A percentile compares a stretch with the other conserved stretches of the same genome.
phyloP scores from a whole-genome alignment of 495 filamentous ascomycete species.

The Neurospora sp. region DNA sequence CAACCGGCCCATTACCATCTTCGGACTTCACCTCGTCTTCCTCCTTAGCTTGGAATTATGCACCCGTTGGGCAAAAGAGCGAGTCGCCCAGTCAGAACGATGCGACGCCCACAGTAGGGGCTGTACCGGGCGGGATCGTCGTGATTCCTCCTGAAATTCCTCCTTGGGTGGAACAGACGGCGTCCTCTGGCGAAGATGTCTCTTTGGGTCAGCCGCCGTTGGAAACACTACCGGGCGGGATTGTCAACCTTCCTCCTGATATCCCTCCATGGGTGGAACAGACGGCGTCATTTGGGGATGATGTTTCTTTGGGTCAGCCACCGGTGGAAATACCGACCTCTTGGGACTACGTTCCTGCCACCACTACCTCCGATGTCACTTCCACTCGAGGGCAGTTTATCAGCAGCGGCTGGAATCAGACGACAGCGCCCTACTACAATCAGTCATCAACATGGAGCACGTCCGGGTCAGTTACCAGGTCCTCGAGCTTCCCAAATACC shows the following conservation, averaged over 20 bases:
- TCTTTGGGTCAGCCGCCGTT: not conserved
- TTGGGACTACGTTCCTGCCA: not conserved
- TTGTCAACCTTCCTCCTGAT: not conserved
- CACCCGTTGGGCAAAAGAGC: not conserved
- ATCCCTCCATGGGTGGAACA: not conserved
- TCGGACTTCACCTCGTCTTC: not conserved
- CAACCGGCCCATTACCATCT: not conserved
- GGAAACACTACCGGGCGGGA: not conserved
- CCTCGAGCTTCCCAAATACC: not conserved
- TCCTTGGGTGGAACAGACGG: not conserved
- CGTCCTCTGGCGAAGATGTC: not conserved
- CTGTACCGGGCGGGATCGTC: not conserved
- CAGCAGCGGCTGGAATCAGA: not conserved
- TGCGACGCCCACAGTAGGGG: not conserved
- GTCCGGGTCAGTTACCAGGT: not conserved
- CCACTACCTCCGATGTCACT: not conserved
- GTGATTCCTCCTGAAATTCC: not conserved
- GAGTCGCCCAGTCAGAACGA: not conserved
- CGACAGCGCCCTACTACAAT: constrained; percentile 1
- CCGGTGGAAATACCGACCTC: not conserved
- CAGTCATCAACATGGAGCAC: constrained; percentile 4
- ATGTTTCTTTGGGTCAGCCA: not conserved
- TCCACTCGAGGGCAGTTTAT: not conserved
- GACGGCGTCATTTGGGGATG: not conserved
- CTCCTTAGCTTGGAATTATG: not conserved